phyloP scores from a whole-genome alignment of 768 basidiomycete genomes.

The Rhodocollybia butyracea region DNA sequence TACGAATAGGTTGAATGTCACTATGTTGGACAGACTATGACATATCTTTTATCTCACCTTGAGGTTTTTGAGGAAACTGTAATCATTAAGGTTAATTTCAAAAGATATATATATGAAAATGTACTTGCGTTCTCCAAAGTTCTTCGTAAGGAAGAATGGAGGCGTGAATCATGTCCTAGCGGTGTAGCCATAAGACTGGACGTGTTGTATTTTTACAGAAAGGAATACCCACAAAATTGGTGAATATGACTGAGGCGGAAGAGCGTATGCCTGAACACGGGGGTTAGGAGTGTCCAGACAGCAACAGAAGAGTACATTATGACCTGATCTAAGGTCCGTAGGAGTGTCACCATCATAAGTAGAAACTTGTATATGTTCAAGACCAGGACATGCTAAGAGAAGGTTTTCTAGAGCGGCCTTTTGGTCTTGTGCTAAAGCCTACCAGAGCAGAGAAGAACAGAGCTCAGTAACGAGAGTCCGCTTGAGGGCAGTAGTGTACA shows the following conservation, averaged over 20 bases:
- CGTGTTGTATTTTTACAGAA: too few species aligned
- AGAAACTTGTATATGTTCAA: slow-evolving; percentile 62
- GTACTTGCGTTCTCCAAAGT: slow-evolving; percentile 64
- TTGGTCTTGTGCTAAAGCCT: slow-evolving; percentile 92
- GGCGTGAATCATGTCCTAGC: slow-evolving; percentile 82
- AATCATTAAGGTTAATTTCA: neutral
- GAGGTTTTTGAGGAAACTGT: slow-evolving; percentile 72
- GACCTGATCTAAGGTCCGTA: slow-evolving; percentile 62
- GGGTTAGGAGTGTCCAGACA: neutral
- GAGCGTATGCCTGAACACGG: slow-evolving; percentile 57
- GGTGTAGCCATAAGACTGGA: too few species aligned
- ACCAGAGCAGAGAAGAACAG: slow-evolving; percentile 25
- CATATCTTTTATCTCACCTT: slow-evolving; percentile 31
- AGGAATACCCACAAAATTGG: slow-evolving; percentile 82
- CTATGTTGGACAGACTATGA: neutral
- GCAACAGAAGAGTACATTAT: neutral
- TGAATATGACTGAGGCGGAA: slow-evolving; percentile 77
- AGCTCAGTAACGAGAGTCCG: neutral
- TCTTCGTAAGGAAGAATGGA: slow-evolving; percentile 86
- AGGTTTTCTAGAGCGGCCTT: slow-evolving; percentile 66
- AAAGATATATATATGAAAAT: neutral
- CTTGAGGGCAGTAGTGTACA: neutral
- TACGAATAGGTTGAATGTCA: slow-evolving; percentile 16
- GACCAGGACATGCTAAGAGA: slow-evolving; percentile 52
- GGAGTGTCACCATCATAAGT: slow-evolving; percentile 92